Evolutionary conservation across 441 rosid species (phyloP).

Genomic region (Flueggea neowawraea): DNA sequence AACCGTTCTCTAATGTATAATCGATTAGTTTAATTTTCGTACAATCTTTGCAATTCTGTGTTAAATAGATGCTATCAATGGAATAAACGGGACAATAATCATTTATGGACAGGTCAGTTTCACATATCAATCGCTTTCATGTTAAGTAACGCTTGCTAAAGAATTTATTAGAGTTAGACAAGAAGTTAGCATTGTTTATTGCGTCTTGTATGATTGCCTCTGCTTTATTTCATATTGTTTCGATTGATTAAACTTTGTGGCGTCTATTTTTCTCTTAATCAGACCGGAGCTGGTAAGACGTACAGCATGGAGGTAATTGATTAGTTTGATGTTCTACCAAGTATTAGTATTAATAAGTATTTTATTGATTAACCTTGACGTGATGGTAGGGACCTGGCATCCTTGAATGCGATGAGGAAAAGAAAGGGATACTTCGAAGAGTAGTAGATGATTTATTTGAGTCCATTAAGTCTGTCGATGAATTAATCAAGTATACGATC

Average conservation of each 20-base stretch:
- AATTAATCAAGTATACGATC: constrained; percentile 34
- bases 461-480: constrained; percentile 34
- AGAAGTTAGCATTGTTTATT: too few species aligned
- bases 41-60: neutral
- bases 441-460: constrained; percentile 61
- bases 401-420: constrained; percentile 45
- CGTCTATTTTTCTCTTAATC: constrained; percentile 19
- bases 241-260: constrained; percentile 4
- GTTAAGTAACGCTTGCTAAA: too few species aligned
- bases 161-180: too few species aligned
- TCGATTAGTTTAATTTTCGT: neutral
- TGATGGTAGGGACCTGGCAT: constrained; percentile 56
- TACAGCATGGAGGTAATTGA: constrained; percentile 73
- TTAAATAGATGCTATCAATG: constrained; percentile 56
- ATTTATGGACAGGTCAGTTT: constrained; percentile 74
- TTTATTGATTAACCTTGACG: neutral
- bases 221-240: neutral
- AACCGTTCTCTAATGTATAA: too few species aligned
- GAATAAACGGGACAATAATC: constrained; percentile 73
- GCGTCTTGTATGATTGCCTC: too few species aligned
- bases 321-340: constrained; percentile 6
- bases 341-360: neutral
- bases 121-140: too few species aligned
- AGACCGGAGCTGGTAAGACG: constrained; percentile 99
- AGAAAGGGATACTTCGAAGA: constrained; percentile 74